Percentiles rank a stretch among this genome's conserved stretches.
phyloP scores from a whole-genome alignment of 805 yeast species.

The Saccharomycopsis schoenii region DNA sequence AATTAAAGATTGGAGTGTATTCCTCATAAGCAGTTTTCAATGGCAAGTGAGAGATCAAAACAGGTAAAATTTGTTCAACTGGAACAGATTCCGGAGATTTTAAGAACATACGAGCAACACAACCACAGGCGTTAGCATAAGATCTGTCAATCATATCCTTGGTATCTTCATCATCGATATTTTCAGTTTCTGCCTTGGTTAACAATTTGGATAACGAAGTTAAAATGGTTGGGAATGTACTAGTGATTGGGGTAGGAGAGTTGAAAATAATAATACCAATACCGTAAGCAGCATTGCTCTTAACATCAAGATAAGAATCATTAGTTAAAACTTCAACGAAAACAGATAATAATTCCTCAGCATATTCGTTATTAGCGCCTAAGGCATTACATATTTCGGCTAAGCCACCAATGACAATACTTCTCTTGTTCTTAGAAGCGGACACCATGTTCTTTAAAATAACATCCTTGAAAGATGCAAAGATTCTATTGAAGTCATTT shows the following conservation, averaged over 20 bases:
- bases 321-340: slow-evolving; percentile 61
- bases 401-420: slow-evolving; percentile 75
- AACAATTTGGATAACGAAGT: slow-evolving; percentile 59
- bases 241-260: slow-evolving; percentile 43
- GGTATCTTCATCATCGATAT: slow-evolving; percentile 63
- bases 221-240: slow-evolving; percentile 60
- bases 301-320: slow-evolving; percentile 76
- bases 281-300: slow-evolving; percentile 95
- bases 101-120: slow-evolving; percentile 86
- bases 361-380: slow-evolving; percentile 53
- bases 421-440: slow-evolving; percentile 65
- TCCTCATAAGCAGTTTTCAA: slow-evolving; percentile 85
- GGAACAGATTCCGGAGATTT: slow-evolving; percentile 68
- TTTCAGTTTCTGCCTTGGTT: slow-evolving; percentile 55
- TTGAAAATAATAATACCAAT: slow-evolving; percentile 61
- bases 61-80: slow-evolving; percentile 64
- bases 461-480: slow-evolving; percentile 59
- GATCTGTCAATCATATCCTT: slow-evolving; percentile 74
- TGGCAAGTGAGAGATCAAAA: slow-evolving; percentile 70
- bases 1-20: slow-evolving; percentile 78
- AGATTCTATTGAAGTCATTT: slow-evolving; percentile 64
- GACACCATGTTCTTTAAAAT: slow-evolving; percentile 48
- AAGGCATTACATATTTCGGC: slow-evolving; percentile 83
- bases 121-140: slow-evolving; percentile 91
- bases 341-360: slow-evolving; percentile 59